These are phyloP conservation scores for Aspergillus sp. DNA, from an alignment of 2,329 filamentous ascomycete species.

Conservation along the genomic window DNA sequence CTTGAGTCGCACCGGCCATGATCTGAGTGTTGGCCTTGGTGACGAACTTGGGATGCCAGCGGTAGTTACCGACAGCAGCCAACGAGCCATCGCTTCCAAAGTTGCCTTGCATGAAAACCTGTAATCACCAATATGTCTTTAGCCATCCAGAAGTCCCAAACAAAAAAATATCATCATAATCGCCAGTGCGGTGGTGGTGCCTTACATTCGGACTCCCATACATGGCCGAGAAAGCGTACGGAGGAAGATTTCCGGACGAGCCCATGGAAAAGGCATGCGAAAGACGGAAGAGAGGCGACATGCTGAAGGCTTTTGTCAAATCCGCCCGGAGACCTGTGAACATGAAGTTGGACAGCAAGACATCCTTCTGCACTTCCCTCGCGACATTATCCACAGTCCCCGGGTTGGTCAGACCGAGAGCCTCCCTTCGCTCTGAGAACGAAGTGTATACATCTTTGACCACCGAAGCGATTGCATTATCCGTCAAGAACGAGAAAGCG, in stretches of 20 bases:
- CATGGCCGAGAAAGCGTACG: slow-evolving; percentile 89
- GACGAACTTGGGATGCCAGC: slow-evolving; percentile 71
- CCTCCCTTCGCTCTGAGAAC: slow-evolving; percentile 77
- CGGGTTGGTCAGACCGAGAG: slow-evolving; percentile 83
- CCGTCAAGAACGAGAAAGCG: slow-evolving; percentile 58
- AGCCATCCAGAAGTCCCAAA: slow-evolving; percentile 1
- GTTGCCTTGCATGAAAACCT: slow-evolving; percentile 95
- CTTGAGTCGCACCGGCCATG: slow-evolving; percentile 65
- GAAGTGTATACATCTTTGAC: slow-evolving; percentile 69
- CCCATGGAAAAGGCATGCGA: slow-evolving; percentile 96
- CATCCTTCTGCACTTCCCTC: slow-evolving; percentile 90
- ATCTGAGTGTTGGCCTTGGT: slow-evolving; percentile 86
- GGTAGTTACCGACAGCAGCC: slow-evolving; percentile 83
- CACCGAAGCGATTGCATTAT: slow-evolving; percentile 63
- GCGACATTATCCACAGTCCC: slow-evolving; percentile 84
- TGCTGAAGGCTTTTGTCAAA: slow-evolving; percentile 91
- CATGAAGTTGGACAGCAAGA: slow-evolving; percentile 92
- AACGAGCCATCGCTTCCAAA: slow-evolving; percentile 87
- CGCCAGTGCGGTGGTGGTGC: slow-evolving; percentile 12
- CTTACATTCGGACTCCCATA: slow-evolving; percentile 87
- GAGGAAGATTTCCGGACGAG: slow-evolving; percentile 69
- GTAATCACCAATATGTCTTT: slow-evolving; percentile 7
- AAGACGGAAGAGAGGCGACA: slow-evolving; percentile 89
- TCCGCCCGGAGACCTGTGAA: slow-evolving; percentile 95
- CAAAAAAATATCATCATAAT: not conserved